A percentile compares a stretch with the other conserved stretches of the same genome.
These are phyloP conservation scores for Poa pratensis DNA, from an alignment of 176 grass and related monocot genomes.

Conservation along the genomic window DNA sequence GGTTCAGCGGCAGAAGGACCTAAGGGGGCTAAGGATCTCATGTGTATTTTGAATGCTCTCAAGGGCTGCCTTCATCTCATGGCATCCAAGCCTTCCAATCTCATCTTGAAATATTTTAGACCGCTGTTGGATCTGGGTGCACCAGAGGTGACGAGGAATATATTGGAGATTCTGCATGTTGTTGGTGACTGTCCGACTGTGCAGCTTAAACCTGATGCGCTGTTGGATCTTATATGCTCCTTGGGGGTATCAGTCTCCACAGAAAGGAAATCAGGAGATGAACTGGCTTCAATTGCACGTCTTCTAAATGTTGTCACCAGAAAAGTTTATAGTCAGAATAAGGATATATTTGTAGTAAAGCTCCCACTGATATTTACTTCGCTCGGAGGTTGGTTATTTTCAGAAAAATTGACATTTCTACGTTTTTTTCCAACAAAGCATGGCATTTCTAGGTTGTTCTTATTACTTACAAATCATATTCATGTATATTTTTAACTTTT, in stretches of 20 bases:
- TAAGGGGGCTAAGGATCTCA: conserved; percentile 75
- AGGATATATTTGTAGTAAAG: conserved; percentile 66
- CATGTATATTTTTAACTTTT: background rate
- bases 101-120: conserved; percentile 78
- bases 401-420: conserved; percentile 36
- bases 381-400: conserved; percentile 75
- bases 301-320: conserved; percentile 70
- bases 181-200: conserved; percentile 62
- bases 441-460: conserved; percentile 9
- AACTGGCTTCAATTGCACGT: conserved; percentile 72
- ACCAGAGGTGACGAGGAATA: conserved; percentile 63
- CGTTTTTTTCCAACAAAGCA: background rate
- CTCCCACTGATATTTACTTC: conserved; percentile 76
- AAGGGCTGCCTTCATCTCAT: conserved; percentile 82
- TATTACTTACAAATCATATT: conserved; percentile 6
- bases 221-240: conserved; percentile 78
- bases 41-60: conserved; percentile 74
- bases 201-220: conserved; percentile 61
- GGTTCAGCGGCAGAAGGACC: conserved; percentile 54
- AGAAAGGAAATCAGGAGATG: conserved; percentile 79
- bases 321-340: conserved; percentile 75
- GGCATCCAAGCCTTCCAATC: conserved; percentile 71
- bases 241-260: conserved; percentile 62
- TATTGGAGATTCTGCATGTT: conserved; percentile 81
- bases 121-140: conserved; percentile 67